These are phyloP conservation scores for Saturnispora bothae DNA, from an alignment of 805 yeast genomes.

Conservation along the genomic window DNA sequence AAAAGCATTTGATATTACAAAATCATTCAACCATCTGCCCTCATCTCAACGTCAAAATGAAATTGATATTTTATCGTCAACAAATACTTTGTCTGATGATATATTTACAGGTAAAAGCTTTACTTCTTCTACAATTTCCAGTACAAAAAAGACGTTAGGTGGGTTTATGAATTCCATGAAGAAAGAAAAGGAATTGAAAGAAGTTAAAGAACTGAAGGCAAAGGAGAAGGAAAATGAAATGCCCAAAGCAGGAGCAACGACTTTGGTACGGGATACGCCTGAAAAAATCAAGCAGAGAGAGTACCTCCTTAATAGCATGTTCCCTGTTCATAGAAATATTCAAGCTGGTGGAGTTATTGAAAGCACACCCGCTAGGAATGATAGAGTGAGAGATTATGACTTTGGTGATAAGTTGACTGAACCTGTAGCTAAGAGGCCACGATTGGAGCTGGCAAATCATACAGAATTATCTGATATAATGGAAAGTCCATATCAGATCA, in stretches of 20 bases:
- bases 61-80: neutral
- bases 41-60: neutral
- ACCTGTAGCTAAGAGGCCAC: slow-evolving; percentile 7
- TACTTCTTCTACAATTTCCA: neutral
- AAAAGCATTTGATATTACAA: slow-evolving; percentile 27
- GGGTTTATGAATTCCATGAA: slow-evolving; percentile 12
- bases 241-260: neutral
- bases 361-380: slow-evolving; percentile 17
- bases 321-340: slow-evolving; percentile 1
- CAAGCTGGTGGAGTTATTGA: slow-evolving; percentile 13
- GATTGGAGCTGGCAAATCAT: neutral
- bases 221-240: slow-evolving; percentile 15
- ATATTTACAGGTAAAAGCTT: neutral
- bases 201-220: slow-evolving; percentile 4
- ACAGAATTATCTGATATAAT: slow-evolving; percentile 1
- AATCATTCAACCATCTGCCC: slow-evolving; percentile 9
- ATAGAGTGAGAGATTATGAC: neutral
- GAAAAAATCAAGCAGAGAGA: slow-evolving; percentile 2
- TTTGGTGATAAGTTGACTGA: neutral
- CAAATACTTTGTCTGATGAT: neutral
- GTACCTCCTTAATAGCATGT: slow-evolving; percentile 4
- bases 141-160: neutral
- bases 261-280: neutral
- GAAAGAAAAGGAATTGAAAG: slow-evolving; percentile 6
- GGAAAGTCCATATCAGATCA: slow-evolving; percentile 7